Evolutionary conservation across 495 filamentous ascomycete species (phyloP), one percentile per base, ranked within the genome.

Genomic region (Xylaria longipes): DNA sequence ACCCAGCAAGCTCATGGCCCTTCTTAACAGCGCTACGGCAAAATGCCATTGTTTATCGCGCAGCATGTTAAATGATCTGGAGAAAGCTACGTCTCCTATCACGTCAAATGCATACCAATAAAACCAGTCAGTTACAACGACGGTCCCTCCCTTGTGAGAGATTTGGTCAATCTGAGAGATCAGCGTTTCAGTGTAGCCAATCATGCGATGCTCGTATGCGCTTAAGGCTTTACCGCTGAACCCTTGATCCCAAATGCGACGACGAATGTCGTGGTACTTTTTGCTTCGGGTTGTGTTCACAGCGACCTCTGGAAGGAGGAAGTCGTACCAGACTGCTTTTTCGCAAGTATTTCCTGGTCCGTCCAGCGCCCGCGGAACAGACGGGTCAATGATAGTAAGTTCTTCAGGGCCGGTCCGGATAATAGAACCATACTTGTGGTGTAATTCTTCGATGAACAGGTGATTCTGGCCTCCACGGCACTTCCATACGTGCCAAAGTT

Each of bases 71-170:
- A 84, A 84, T 17, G 78, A 77, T 14, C 15, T 46, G 5, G 64
- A 79, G 73, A 85, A 85, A 17, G 81, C 81, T 22, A 85, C 80
- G 22, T 84, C 81, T 27, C 82, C 80, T 74, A 86, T 82, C 1
- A 84, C 78, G 48, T 86, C 83, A 64, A 84, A 86, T 2, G 79
- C 75, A 39, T 80, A 81, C 73, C 76, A 83, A 39, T 76, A 75
- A 48, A 82, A 76, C 63, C 79, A 75, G 11, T 81, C 74, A 4
- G 78, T 77, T 0, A 78, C 72, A 17, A 82, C 27, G 14, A 52
- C 25, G 27, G n/a, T 33, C 3, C 9, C 41, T 5, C 22, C 43
- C 43, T 62, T 7, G n/a, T 63, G 14, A 0, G 52, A 58, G 27
- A 77, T 66, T 31, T 74, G 68, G 14, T 73, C 67, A 31, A 82